Evolutionary conservation across 805 yeast species (phyloP).

Genomic region (Blastobotrys mokoenaii): DNA sequence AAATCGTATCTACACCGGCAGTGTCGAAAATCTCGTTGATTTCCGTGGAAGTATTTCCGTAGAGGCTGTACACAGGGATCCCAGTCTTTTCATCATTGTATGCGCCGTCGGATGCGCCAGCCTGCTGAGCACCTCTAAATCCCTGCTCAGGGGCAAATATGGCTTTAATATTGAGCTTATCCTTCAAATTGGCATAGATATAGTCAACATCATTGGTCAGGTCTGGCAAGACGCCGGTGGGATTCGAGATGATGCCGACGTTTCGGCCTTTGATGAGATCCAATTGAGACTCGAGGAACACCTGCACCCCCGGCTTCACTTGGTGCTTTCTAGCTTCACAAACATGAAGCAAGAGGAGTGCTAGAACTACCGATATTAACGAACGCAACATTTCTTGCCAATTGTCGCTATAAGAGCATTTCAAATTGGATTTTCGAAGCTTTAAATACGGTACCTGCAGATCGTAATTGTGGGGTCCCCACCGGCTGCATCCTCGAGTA

Average conservation of each 20-base stretch:
- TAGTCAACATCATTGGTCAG: conserved; percentile 7
- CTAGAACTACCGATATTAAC: no score
- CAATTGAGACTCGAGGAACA: conserved; percentile 1
- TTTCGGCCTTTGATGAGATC: conserved; percentile 7
- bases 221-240: conserved; percentile 9
- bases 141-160: conserved; percentile 12
- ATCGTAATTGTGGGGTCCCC: no score
- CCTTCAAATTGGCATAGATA: not conserved
- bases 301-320: conserved; percentile 8
- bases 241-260: conserved; percentile 10
- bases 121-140: conserved; percentile 10
- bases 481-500: no score
- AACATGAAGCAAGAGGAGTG: no score
- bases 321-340: no score
- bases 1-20: conserved; percentile 7
- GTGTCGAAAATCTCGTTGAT: conserved; percentile 7
- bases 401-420: no score
- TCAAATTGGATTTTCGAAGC: no score
- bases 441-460: no score
- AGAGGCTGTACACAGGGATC: conserved; percentile 6
- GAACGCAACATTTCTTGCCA: no score
- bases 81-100: conserved; percentile 7
- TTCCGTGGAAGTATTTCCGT: conserved; percentile 7
- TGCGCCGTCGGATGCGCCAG: conserved; percentile 10
- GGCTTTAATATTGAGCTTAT: conserved; percentile 5